A percentile compares a stretch with the other conserved stretches of the same genome.
phyloP scores from a whole-genome alignment of 1,139 yeast species.

The Zygosaccharomyces pseudobailii region DNA sequence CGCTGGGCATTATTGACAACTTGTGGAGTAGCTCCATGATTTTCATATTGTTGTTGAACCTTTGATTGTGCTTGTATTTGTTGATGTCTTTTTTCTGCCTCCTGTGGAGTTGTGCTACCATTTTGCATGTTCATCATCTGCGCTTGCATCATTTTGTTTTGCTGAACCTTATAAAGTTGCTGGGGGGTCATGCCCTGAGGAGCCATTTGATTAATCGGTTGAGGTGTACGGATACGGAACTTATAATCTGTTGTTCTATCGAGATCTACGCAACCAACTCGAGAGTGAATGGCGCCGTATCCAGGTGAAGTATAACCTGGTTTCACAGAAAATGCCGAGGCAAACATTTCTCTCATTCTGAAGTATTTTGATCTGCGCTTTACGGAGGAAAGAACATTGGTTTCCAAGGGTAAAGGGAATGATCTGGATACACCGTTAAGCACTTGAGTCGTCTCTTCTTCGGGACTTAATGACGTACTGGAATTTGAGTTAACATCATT shows the following conservation, averaged over 20 bases:
- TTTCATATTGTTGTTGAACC: slow-evolving; percentile 11
- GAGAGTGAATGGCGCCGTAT: slow-evolving; percentile 65
- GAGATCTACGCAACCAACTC: slow-evolving; percentile 69
- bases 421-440: slow-evolving; percentile 82
- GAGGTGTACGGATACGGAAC: slow-evolving; percentile 65
- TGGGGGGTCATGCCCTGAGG: slow-evolving; percentile 42
- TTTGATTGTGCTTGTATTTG: slow-evolving; percentile 11
- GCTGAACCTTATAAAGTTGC: slow-evolving; percentile 37
- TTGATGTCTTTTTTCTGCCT: slow-evolving; percentile 12
- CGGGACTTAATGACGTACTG: slow-evolving; percentile 44
- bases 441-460: slow-evolving; percentile 91
- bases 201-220: slow-evolving; percentile 27
- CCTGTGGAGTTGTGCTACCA: slow-evolving; percentile 28
- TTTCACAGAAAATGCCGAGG: slow-evolving; percentile 43
- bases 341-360: slow-evolving; percentile 80
- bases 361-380: slow-evolving; percentile 67
- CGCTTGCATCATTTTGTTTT: slow-evolving; percentile 35
- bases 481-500: background rate
- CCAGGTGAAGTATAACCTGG: slow-evolving; percentile 34
- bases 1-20: slow-evolving; percentile 30
- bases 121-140: slow-evolving; percentile 33
- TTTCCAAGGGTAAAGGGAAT: slow-evolving; percentile 76
- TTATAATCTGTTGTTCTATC: slow-evolving; percentile 55
- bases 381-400: slow-evolving; percentile 66
- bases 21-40: slow-evolving; percentile 5